Base-by-base conservation (phyloP, 1,139 yeast species). In the Yamadazyma sp. region DNA sequence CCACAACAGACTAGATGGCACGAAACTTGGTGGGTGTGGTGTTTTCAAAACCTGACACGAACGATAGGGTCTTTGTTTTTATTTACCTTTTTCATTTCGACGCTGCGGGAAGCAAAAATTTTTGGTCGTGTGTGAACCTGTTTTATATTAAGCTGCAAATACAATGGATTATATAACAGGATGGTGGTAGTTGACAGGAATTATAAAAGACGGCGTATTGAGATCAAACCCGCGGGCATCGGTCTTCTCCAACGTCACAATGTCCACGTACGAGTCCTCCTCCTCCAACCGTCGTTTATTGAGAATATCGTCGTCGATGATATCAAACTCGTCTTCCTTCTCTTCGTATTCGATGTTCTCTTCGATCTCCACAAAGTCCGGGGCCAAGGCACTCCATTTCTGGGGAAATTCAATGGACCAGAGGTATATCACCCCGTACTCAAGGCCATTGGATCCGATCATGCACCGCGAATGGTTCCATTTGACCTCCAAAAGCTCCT, bases 331-430 rank as follows among this genome's bases (percentile, higher is more conserved):
- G 57, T 89, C 96, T 57, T 90, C 98, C 42, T 76, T 76, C 54
- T 90, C 98, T 46, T 80, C 79, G 59, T 90, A 90, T 44, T 86
- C 89, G 11, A 88, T 83, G 53, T 89, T 90, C 53, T 90, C 96
- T 56, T 90, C 97, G 30, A 90, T 82, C 57, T 90, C 97, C 38
- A 86, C 95, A 57, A 92, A 90, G 59, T 92, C 98, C 0, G 97
- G 97, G 0, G 97, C 97, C 49, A 90, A 69, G 0, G 97, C 96
- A 59, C 95, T 85, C 98, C 98, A 90, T 61, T 87, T 86, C 53
- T 89, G 97, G 0, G 95, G 95, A 28, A 86, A 79, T 32, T 78
- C 78, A 13, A 87, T 77, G 39, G 86, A 80, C 97, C 97, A 92
- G 34, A 86, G 58, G 56, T 87, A 89, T 1, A 90, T 75, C 20